A percentile compares a stretch with the other conserved stretches of the same genome.
These are phyloP conservation scores for Citeromyces nyonsensis DNA, from an alignment of 805 yeast genomes.

Conservation along the genomic window DNA sequence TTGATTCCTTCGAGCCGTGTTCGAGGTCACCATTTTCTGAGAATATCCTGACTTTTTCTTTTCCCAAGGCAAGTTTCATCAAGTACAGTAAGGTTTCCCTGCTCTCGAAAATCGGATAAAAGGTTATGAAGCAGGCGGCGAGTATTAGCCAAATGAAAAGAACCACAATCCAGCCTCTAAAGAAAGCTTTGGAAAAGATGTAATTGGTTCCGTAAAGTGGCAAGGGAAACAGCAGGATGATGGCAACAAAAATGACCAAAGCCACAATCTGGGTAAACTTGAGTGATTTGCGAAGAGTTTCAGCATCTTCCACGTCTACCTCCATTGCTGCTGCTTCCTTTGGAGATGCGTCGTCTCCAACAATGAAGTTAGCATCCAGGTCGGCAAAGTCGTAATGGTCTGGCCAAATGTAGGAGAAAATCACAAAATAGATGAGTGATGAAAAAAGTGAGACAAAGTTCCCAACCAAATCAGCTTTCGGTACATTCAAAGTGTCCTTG, in stretches of 20 bases:
- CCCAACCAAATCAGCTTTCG: constrained; percentile 22
- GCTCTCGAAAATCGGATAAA: constrained; percentile 18
- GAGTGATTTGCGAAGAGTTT: constrained; percentile 11
- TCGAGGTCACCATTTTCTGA: too few relatives aligned
- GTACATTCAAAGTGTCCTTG: constrained; percentile 24
- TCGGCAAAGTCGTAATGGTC: constrained; percentile 12
- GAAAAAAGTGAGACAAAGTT: constrained; percentile 21
- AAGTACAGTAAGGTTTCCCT: constrained; percentile 8
- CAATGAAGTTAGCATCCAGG: constrained; percentile 11
- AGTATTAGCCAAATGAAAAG: constrained; percentile 16
- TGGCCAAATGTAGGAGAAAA: constrained; percentile 12
- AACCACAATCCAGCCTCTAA: constrained; percentile 17
- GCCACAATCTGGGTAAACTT: constrained; percentile 10
- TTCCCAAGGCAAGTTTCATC: constrained; percentile 6
- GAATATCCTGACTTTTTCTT: constrained; percentile 4
- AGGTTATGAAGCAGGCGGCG: constrained; percentile 14
- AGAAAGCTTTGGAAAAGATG: constrained; percentile 14
- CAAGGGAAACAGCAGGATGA: constrained; percentile 14
- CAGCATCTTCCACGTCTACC: constrained; percentile 5
- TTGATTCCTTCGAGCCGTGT: too few relatives aligned
- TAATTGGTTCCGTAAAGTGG: constrained; percentile 16
- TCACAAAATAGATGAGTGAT: constrained; percentile 12
- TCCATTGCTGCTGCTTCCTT: constrained; percentile 14
- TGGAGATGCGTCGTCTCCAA: constrained; percentile 18
- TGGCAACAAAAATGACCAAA: constrained; percentile 9